Evolutionary conservation across 129 eudicot species (phyloP).

Genomic region (Scalesia atractyloides): DNA sequence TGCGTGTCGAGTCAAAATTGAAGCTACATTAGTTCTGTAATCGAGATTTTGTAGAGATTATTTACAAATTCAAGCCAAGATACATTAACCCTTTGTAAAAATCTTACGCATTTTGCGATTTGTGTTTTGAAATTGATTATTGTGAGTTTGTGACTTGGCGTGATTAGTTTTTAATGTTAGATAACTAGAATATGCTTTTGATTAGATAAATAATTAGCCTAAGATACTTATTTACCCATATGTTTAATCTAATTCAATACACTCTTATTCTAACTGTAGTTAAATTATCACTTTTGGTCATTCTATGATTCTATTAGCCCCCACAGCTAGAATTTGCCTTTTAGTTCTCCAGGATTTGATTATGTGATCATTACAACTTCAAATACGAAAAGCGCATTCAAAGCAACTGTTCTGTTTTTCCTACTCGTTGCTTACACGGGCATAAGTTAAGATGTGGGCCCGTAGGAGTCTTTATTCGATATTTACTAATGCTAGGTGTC

Average conservation of each 20-base stretch:
- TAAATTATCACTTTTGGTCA: not conserved
- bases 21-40: conserved; percentile 10
- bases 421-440: not conserved
- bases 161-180: not conserved
- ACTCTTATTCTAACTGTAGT: not conserved
- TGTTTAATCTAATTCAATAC: not conserved
- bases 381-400: not conserved
- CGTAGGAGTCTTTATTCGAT: not conserved
- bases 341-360: not conserved
- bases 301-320: not conserved
- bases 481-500: not conserved
- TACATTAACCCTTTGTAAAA: not conserved
- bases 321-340: not conserved
- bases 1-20: not conserved
- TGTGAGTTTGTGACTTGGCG: not conserved
- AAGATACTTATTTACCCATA: not conserved
- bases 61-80: not conserved
- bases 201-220: not conserved
- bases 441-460: not conserved
- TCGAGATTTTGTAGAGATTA: not conserved
- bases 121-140: not conserved
- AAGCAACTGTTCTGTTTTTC: not conserved
- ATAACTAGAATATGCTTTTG: not conserved
- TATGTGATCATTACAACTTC: not conserved
- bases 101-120: not conserved